Conservation (phyloP, 2,329 filamentous ascomycete genomes). For the Epichloe bromicola region DNA sequence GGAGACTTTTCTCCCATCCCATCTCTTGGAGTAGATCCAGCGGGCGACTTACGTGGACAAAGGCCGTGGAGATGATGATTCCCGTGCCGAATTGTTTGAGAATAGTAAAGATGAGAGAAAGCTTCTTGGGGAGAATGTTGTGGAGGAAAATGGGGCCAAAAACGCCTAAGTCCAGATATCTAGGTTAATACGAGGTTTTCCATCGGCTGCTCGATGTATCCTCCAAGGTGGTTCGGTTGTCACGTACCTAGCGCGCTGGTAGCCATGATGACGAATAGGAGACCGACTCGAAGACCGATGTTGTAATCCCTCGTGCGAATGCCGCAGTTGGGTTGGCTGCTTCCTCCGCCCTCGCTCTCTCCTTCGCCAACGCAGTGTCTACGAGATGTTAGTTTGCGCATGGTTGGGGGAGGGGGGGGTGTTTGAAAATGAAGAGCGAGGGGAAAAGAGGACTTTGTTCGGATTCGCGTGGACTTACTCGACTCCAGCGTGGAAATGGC, state of each 20-base stretch:
- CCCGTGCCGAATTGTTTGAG: slow-evolving; percentile 66
- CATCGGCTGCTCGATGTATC: background rate
- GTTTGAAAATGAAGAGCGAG: background rate
- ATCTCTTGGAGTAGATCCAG: background rate
- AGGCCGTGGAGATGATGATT: slow-evolving; percentile 58
- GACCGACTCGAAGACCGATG: slow-evolving; percentile 52
- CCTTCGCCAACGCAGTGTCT: slow-evolving; percentile 44
- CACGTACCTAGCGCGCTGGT: slow-evolving; percentile 51
- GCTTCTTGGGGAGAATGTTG: slow-evolving; percentile 39
- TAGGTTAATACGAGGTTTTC: too few relatives aligned
- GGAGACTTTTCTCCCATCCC: background rate
- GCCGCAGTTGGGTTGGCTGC: slow-evolving; percentile 28
- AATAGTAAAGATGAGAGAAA: slow-evolving; percentile 40
- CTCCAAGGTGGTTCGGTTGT: background rate
- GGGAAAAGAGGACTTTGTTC: background rate
- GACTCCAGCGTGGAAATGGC: slow-evolving; percentile 61
- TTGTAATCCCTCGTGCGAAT: slow-evolving; percentile 45
- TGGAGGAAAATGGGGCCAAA: slow-evolving; percentile 53
- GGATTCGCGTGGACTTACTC: slow-evolving; percentile 39
- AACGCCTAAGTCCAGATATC: slow-evolving; percentile 28
- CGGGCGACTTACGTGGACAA: slow-evolving; percentile 45
- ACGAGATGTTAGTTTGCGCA: slow-evolving; percentile 2
- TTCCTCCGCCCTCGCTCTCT: slow-evolving; percentile 22
- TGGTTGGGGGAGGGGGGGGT: background rate
- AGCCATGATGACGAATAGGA: slow-evolving; percentile 57